A percentile compares a stretch with the other conserved stretches of the same genome.
phyloP scores from a whole-genome alignment of 2,329 filamentous ascomycete species.

The Aspergillus sp. region DNA sequence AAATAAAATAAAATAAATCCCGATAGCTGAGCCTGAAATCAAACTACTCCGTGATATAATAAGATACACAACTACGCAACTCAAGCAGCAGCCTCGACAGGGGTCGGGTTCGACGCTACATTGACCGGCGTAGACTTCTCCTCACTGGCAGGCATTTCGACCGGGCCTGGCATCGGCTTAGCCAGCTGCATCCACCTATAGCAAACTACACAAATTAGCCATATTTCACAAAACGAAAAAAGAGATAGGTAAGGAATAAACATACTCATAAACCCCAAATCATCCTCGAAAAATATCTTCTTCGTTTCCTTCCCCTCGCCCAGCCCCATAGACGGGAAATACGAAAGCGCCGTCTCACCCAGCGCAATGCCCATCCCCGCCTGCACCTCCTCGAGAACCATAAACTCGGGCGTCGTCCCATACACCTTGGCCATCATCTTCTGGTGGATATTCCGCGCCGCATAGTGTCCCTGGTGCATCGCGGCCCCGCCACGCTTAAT shows the following conservation, averaged over 20 bases:
- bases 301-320: slow-evolving; percentile 14
- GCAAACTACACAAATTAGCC: slow-evolving; percentile 46
- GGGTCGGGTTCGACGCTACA: slow-evolving; percentile 31
- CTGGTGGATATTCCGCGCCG: slow-evolving; percentile 68
- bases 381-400: slow-evolving; percentile 55
- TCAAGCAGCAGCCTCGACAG: slow-evolving; percentile 46
- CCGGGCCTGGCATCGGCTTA: slow-evolving; percentile 6
- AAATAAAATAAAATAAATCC: too few species aligned
- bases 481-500: slow-evolving; percentile 78
- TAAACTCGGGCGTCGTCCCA: slow-evolving; percentile 46
- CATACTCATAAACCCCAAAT: slow-evolving; percentile 65
- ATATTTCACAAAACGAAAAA: neutral
- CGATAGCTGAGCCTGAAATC: too few species aligned
- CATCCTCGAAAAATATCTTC: slow-evolving; percentile 63
- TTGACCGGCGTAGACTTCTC: slow-evolving; percentile 33
- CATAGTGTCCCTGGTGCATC: slow-evolving; percentile 70
- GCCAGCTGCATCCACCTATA: slow-evolving; percentile 55
- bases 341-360: slow-evolving; percentile 68
- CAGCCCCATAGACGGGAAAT: slow-evolving; percentile 58
- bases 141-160: slow-evolving; percentile 28
- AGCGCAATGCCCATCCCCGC: slow-evolving; percentile 71
- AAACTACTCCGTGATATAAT: too few species aligned
- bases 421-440: slow-evolving; percentile 51
- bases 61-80: slow-evolving; percentile 9
- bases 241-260: slow-evolving; percentile 23